Evolutionary conservation across 768 basidiomycete genomes (phyloP), one percentile per base, ranked within the genome.

Genomic region (Dioszegia hungarica): DNA sequence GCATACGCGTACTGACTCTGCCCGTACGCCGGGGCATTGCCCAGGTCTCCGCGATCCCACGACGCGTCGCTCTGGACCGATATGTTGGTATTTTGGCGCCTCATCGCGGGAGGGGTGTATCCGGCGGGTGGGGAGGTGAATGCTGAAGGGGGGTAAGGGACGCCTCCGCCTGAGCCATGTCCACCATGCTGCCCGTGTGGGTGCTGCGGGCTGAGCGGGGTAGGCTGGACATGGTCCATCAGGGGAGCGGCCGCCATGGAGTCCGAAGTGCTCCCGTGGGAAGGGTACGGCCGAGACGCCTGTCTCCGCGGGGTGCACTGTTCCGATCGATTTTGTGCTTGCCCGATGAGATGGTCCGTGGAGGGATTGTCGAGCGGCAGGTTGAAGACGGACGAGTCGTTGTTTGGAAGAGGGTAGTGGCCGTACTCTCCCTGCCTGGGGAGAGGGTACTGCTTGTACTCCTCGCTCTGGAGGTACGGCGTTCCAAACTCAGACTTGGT

Each of bases 61-160:
- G 49, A 51, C 49, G 24, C 52, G 27, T 44, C 54, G 33, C 47
- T 50, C 14, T 25, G 5, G 25, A 45, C 41, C n/a, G 59, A 55
- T 25, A 20, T 31, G 19, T 52, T 54, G n/a, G 59, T 60, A 2
- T 54, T 33, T n/a, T 28, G 39, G 5, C 59, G 46, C 19, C 59
- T 15, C 40, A 60, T 37, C 11, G 54, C 40, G 1, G 70, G 70
- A 0, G 70, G 67, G 0, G 64, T 68, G 37, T 72, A 72, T 5
- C 70, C 70, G 10, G 61, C 41, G 1, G 70, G 70, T 15, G 70
- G 68, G 29, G 68, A 66, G 31, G 60, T 63, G 44, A 63, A 72
- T 9, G 68, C 65, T 40, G 47, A 62, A 12, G 71, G 71, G 5
- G 71, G 71, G 43, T 73, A 73, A 2, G 68, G 68, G 8, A 64